Percentiles rank a stretch among this genome's conserved stretches.
phyloP scores from a whole-genome alignment of 208 protist genomes.

The Acanthamoeba sp. region DNA sequence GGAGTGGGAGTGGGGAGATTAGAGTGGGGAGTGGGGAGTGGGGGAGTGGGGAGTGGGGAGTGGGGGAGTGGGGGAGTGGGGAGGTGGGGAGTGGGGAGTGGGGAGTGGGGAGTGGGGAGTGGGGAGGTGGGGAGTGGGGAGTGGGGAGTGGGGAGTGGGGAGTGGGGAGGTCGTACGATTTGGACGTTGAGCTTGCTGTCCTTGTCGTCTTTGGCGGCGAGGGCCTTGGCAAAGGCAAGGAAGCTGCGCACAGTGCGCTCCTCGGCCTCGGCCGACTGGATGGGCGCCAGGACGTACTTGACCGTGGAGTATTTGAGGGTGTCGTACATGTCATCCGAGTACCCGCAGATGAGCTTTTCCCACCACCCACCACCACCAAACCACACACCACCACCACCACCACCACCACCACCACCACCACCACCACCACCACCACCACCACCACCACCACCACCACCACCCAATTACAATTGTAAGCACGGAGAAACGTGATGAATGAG shows the following conservation, averaged over 20 bases:
- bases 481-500: neutral
- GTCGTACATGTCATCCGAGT: conserved; percentile 62
- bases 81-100: neutral
- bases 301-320: conserved; percentile 68
- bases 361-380: too few species aligned
- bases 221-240: conserved; percentile 52
- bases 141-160: too few species aligned
- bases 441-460: too few species aligned
- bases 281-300: conserved; percentile 54
- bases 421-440: too few species aligned
- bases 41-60: neutral
- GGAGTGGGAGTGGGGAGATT: neutral
- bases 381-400: too few species aligned
- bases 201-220: conserved; percentile 38
- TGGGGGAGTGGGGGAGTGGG: neutral
- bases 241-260: conserved; percentile 36
- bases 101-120: neutral
- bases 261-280: conserved; percentile 29
- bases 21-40: neutral
- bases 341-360: conserved; percentile 58
- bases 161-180: neutral
- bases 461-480: neutral
- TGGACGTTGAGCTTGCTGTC: conserved; percentile 42
- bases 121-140: neutral
- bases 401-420: too few species aligned